Conservation (phyloP, 2,329 filamentous ascomycete species). For the Neofusicoccum kwambonambiense region DNA sequence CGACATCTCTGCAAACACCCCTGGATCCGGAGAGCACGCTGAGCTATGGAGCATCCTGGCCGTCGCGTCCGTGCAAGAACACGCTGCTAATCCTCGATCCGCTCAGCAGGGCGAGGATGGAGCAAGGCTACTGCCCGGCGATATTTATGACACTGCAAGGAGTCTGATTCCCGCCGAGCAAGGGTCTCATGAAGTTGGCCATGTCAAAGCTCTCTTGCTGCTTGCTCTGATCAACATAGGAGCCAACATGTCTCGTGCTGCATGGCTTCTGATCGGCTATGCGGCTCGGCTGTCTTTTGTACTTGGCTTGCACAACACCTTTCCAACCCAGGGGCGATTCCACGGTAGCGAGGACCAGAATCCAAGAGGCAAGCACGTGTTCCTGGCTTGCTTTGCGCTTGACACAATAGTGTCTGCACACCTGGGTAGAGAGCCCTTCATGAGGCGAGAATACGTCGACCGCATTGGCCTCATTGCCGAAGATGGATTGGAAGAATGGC, state of each 20-base stretch:
- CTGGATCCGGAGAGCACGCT: constrained; percentile 39
- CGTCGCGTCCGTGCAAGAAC: constrained; percentile 37
- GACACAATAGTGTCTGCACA: constrained; percentile 59
- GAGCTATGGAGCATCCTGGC: constrained; percentile 49
- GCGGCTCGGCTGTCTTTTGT: constrained; percentile 54
- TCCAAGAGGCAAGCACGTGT: constrained; percentile 41
- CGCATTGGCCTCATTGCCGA: constrained; percentile 55
- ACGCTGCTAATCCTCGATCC: constrained; percentile 10
- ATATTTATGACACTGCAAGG: constrained; percentile 30
- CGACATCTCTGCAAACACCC: constrained; percentile 24
- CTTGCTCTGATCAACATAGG: constrained; percentile 64
- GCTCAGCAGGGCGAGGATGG: constrained; percentile 2
- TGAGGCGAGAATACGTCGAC: constrained; percentile 50
- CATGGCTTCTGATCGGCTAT: constrained; percentile 64
- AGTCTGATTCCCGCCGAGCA: constrained; percentile 32
- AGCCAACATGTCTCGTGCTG: constrained; percentile 54
- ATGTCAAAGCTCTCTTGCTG: constrained; percentile 44
- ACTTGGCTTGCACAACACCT: constrained; percentile 34
- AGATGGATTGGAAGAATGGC: constrained; percentile 72
- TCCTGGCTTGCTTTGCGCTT: constrained; percentile 61
- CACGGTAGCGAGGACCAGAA: constrained; percentile 30
- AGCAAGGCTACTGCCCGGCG: constrained; percentile 21
- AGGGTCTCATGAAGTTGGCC: constrained; percentile 37
- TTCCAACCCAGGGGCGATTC: neutral
- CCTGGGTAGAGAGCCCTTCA: constrained; percentile 51